Conservation (phyloP, 768 basidiomycete species). For the Gymnopilus dilepis region DNA sequence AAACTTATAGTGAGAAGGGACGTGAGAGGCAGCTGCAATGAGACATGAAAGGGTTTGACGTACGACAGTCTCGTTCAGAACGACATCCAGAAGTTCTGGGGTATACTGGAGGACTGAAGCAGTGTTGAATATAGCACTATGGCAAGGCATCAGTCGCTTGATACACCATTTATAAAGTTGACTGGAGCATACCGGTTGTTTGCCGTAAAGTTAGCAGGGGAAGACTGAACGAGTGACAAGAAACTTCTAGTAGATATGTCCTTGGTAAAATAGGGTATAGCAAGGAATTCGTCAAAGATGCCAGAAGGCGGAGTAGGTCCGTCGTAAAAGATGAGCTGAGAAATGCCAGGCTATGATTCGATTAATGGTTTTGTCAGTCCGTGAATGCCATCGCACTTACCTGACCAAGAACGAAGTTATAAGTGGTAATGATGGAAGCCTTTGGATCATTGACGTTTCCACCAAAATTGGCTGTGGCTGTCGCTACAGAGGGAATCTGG, state of each 20-base stretch:
- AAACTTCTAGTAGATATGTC: conserved; percentile 48
- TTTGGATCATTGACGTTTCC: conserved; percentile 53
- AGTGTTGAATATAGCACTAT: conserved; percentile 44
- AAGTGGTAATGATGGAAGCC: conserved; percentile 53
- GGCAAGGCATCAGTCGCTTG: not conserved
- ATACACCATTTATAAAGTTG: not conserved
- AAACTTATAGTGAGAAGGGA: conserved; percentile 30
- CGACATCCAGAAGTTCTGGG: conserved; percentile 40
- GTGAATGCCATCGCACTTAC: too few relatives aligned
- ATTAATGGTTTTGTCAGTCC: too few relatives aligned
- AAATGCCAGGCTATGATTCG: conserved; percentile 29
- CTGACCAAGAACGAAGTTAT: conserved; percentile 39
- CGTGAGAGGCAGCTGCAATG: not conserved
- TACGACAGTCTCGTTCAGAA: conserved; percentile 50
- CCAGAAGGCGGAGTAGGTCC: conserved; percentile 52
- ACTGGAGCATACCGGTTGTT: conserved; percentile 26
- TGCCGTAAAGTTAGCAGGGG: conserved; percentile 41
- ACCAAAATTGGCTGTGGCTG: conserved; percentile 47
- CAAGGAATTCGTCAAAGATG: conserved; percentile 57
- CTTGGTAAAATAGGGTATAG: conserved; percentile 42
- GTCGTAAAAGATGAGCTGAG: conserved; percentile 61
- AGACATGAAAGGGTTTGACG: conserved; percentile 13
- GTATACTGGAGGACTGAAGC: conserved; percentile 45
- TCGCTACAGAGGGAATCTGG: conserved; percentile 29
- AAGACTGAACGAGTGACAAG: conserved; percentile 42